Conservation (phyloP, 805 yeast species). For the Ogataea pignaliae region DNA sequence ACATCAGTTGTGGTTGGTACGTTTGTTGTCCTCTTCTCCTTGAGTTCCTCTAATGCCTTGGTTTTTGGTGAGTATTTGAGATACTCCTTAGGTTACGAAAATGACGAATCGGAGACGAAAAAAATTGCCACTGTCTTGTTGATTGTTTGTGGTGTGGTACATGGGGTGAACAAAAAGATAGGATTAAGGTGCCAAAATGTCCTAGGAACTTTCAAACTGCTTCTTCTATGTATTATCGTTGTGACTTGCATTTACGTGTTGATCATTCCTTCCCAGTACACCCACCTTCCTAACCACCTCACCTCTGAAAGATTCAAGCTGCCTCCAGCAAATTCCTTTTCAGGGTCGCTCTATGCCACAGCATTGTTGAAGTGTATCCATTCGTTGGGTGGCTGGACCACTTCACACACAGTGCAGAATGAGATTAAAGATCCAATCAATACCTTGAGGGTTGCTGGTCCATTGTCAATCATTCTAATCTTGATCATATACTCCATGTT, state of each 20-base stretch:
- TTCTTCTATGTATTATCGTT: conserved; percentile 34
- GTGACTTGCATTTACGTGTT: conserved; percentile 38
- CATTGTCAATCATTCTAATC: conserved; percentile 35
- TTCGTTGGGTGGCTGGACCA: conserved; percentile 47
- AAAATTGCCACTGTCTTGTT: conserved; percentile 15
- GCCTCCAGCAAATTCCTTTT: conserved; percentile 20
- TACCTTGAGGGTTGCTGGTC: conserved; percentile 43
- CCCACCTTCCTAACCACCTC: conserved; percentile 18
- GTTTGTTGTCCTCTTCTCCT: conserved; percentile 37
- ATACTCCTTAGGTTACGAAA: conserved; percentile 34
- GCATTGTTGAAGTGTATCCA: conserved; percentile 43
- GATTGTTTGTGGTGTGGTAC: conserved; percentile 23
- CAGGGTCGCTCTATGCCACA: conserved; percentile 36
- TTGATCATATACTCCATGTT: conserved; percentile 36
- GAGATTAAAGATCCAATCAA: conserved; percentile 44
- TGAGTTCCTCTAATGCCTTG: conserved; percentile 41
- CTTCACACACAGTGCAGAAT: conserved; percentile 43
- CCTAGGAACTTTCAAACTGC: conserved; percentile 41
- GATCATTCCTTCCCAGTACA: conserved; percentile 29
- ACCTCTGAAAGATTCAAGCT: conserved; percentile 9
- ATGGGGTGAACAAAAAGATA: conserved; percentile 37
- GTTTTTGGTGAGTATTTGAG: conserved; percentile 47
- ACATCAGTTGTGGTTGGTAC: conserved; percentile 38
- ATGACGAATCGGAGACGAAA: conserved; percentile 26
- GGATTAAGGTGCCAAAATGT: conserved; percentile 41